These are phyloP conservation scores for Hyphodiscus sp. DNA, from an alignment of 2,329 filamentous ascomycete genomes.

Conservation along the genomic window DNA sequence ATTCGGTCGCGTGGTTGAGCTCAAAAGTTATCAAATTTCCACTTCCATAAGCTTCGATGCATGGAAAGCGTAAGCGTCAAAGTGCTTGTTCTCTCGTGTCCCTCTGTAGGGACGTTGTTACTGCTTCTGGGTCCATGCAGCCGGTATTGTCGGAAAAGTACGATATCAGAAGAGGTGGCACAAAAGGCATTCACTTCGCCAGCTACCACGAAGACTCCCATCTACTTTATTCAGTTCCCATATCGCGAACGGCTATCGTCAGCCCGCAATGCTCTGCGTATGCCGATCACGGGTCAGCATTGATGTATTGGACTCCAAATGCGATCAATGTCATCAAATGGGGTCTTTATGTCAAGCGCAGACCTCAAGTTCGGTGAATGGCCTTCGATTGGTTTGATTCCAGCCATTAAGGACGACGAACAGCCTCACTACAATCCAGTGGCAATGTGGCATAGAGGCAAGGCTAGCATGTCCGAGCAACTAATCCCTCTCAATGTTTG, in stretches of 20 bases:
- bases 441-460: neutral
- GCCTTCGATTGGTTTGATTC: neutral
- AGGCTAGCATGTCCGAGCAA: neutral
- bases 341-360: neutral
- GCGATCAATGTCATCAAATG: neutral
- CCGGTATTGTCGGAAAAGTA: too few relatives aligned
- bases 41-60: neutral
- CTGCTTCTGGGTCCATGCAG: neutral
- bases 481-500: neutral
- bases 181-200: neutral
- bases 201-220: neutral
- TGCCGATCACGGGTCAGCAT: neutral
- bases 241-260: neutral
- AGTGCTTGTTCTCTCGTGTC: neutral
- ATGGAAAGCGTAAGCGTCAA: neutral
- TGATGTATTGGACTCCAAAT: neutral
- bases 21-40: too few relatives aligned
- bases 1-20: neutral
- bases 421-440: neutral
- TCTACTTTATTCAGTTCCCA: neutral
- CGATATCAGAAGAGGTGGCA: neutral
- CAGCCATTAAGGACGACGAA: neutral
- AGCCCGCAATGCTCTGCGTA: neutral
- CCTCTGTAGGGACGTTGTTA: neutral
- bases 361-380: neutral